Evolutionary conservation across 164 flowering plant genomes (phyloP).

Genomic region (Malania oleifera): DNA sequence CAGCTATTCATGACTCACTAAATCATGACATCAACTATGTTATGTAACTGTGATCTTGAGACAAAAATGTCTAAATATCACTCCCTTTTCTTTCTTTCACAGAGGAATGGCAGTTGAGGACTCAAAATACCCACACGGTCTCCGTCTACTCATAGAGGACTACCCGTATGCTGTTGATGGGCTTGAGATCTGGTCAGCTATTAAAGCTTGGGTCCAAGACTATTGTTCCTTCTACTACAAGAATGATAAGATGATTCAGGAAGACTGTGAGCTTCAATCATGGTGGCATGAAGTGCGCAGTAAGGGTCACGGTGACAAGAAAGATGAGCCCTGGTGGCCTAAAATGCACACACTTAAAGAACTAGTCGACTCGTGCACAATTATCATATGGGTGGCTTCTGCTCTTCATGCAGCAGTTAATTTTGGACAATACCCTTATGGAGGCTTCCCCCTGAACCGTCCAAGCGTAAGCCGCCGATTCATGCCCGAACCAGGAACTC

Average conservation of each 20-base stretch:
- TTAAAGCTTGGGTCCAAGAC: conserved; percentile 15
- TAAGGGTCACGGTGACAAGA: conserved; percentile 17
- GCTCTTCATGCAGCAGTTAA: conserved; percentile 19
- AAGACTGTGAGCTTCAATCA: conserved; percentile 8
- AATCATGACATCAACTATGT: too few species aligned
- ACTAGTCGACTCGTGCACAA: conserved; percentile 11
- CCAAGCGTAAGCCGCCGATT: conserved; percentile 14
- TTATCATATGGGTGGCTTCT: conserved; percentile 17
- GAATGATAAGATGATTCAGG: conserved; percentile 5
- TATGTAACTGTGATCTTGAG: too few species aligned
- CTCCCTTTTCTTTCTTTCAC: too few species aligned
- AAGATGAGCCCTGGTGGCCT: conserved; percentile 22
- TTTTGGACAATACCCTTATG: conserved; percentile 17
- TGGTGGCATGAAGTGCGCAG: conserved; percentile 14
- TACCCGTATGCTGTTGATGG: conserved; percentile 13
- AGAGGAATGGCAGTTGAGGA: conserved; percentile 19
- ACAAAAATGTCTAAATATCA: too few species aligned
- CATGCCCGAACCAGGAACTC: conserved; percentile 16
- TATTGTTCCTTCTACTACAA: conserved; percentile 15
- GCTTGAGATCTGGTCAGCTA: conserved; percentile 16
- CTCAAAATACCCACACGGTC: conserved; percentile 9
- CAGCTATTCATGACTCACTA: too few species aligned
- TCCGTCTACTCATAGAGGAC: conserved; percentile 16
- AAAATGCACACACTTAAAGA: conserved; percentile 13
- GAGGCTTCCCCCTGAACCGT: conserved; percentile 11